These are phyloP conservation scores for Salix arbutifolia DNA, from an alignment of 345 rosid genomes.

Conservation along the genomic window DNA sequence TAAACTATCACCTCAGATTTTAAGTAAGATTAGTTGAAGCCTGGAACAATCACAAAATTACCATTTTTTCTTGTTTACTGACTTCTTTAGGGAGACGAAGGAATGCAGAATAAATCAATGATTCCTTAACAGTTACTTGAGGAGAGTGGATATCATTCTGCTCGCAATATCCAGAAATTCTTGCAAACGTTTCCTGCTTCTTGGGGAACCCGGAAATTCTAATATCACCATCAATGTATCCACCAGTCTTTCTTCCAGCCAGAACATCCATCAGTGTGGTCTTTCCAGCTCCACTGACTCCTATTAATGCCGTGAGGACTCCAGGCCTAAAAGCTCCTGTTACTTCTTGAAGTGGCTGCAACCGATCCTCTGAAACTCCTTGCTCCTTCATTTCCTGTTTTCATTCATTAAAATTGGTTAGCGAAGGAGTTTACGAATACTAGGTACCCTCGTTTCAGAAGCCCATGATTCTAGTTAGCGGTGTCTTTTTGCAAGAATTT, in stretches of 20 bases:
- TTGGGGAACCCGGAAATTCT: constrained; percentile 79
- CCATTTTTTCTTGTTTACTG: constrained; percentile 70
- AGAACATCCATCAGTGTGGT: constrained; percentile 96
- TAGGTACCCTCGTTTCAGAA: no score
- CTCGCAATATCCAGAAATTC: constrained; percentile 91
- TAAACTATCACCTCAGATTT: not conserved
- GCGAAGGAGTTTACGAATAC: not conserved
- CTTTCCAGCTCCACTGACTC: constrained; percentile 98
- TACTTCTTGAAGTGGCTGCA: constrained; percentile 67
- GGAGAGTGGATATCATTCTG: constrained; percentile 90
- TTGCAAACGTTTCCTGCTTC: constrained; percentile 88
- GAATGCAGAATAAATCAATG: constrained; percentile 83
- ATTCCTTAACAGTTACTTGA: constrained; percentile 78
- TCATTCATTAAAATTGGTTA: not conserved
- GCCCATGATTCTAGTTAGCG: no score
- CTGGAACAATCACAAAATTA: constrained; percentile 14
- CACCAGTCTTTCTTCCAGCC: constrained; percentile 88
- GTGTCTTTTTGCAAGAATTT: not conserved
- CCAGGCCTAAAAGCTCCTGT: constrained; percentile 92
- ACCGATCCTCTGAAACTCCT: constrained; percentile 62
- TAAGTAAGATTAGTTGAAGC: not conserved
- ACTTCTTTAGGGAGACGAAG: constrained; percentile 78
- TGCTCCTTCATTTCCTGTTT: constrained; percentile 83
- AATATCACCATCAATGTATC: constrained; percentile 82
- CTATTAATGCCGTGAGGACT: constrained; percentile 88